Evolutionary conservation across 345 rosid genomes (phyloP).

Genomic region (Dipteronia dyeriana): DNA sequence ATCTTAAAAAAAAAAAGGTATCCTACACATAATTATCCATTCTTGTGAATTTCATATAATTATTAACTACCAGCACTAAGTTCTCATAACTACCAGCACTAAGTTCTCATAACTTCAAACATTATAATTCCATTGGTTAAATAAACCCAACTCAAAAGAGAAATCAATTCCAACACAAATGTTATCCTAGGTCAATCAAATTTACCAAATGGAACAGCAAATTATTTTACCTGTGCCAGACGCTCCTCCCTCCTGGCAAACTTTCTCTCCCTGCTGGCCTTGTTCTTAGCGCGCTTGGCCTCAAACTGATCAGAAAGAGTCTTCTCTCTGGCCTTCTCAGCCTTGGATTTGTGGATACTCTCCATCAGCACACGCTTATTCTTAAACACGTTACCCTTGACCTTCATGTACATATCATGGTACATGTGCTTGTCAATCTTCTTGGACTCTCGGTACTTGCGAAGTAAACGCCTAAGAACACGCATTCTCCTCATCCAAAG

Average conservation of each 20-base stretch:
- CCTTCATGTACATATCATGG: constrained; percentile 89
- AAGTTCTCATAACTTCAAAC: neutral
- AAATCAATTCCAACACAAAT: neutral
- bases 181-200: neutral
- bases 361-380: constrained; percentile 84
- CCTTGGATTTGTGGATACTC: constrained; percentile 74
- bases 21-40: neutral
- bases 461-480: constrained; percentile 61
- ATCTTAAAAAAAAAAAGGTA: no score
- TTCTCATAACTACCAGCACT: neutral
- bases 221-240: constrained; percentile 51
- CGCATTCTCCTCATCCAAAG: constrained; percentile 84
- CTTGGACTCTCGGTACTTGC: constrained; percentile 63
- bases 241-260: constrained; percentile 72
- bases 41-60: no score
- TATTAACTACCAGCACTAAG: no score
- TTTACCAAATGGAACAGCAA: neutral
- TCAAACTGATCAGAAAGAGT: constrained; percentile 71
- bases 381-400: constrained; percentile 76
- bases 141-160: neutral
- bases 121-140: neutral
- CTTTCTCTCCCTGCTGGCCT: constrained; percentile 79
- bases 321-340: constrained; percentile 78
- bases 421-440: constrained; percentile 85
- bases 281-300: constrained; percentile 73